Base-by-base conservation (phyloP, 371 early-diverging fungal species). In the Smittium mucronatum region DNA sequence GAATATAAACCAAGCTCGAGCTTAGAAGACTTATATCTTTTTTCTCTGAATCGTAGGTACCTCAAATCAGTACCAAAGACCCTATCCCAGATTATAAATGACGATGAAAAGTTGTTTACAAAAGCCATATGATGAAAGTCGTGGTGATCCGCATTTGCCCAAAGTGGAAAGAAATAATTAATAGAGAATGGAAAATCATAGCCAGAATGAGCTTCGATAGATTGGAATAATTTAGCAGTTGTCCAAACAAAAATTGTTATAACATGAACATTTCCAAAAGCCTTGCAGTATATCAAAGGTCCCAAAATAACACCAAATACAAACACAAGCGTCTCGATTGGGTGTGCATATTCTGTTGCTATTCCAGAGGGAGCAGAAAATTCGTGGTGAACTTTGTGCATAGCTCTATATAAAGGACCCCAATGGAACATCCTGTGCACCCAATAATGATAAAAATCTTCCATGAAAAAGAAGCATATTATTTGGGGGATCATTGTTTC, bases 51-150 rank as follows among this genome's bases (percentile, higher is more conserved):
- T n/a, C n/a, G n/a, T n/a, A n/a, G 80, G 76, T 88, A 91, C 70
- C 87, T 88, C 64, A 73, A 73, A 76, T 91, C 90, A 57, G 92
- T 91, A n/a, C 90, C 89, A 77, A 89, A 86, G 47, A 87, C 61
- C 69, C 84, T 82, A 78, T 92, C 92, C 89, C 91, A 91, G 87
- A 88, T 89, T 67, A 91, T 78, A 83, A 92, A 92, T 31, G 85
- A 81, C 36, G 89, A 87, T 5, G 89, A 86, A 78, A 77, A 87
- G 71, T 83, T 84, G 73, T 79, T 77, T n/a, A n/a, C n/a, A n/a
- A n/a, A n/a, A n/a, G n/a, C n/a, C n/a, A n/a, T n/a, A n/a, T n/a
- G n/a, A n/a, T 87, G 88, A 73, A 80, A 86, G 70, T 87, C 88
- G 72, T 87, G 88, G 63, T 78, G 74, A 21, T 75, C 57, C 5